phyloP scores from a whole-genome alignment of 179 eudicot species.

The Silene coronaria region DNA sequence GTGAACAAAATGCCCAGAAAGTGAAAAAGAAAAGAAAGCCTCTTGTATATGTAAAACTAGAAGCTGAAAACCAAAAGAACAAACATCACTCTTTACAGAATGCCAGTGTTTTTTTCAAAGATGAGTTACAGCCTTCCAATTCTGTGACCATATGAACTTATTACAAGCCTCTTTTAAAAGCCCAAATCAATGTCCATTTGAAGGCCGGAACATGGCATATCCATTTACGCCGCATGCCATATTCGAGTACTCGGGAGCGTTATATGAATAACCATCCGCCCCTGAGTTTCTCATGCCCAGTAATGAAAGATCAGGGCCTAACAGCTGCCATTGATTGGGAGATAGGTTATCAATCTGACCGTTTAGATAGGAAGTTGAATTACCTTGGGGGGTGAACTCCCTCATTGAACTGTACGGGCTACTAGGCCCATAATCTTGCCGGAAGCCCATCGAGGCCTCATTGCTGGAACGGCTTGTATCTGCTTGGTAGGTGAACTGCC shows the following conservation, averaged over 20 bases:
- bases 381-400: conserved; percentile 48
- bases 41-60: conserved; percentile 22
- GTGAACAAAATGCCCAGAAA: neutral
- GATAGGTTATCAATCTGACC: conserved; percentile 51
- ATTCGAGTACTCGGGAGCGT: conserved; percentile 50
- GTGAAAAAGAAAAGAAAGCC: neutral
- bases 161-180: conserved; percentile 18
- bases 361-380: conserved; percentile 38
- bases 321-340: conserved; percentile 62
- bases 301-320: conserved; percentile 49
- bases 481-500: conserved; percentile 47
- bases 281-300: no score
- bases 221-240: conserved; percentile 46
- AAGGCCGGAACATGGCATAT: conserved; percentile 56
- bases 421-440: conserved; percentile 44
- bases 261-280: conserved; percentile 48
- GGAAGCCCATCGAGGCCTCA: conserved; percentile 37
- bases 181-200: conserved; percentile 57
- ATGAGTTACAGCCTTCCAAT: conserved; percentile 45
- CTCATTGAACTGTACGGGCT: conserved; percentile 36
- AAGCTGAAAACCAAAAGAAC: conserved; percentile 22
- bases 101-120: conserved; percentile 20
- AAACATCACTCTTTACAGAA: conserved; percentile 20
- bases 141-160: conserved; percentile 33
- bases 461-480: conserved; percentile 40